Evolutionary conservation across 345 rosid genomes (phyloP).

Genomic region (Citrus unshiu): DNA sequence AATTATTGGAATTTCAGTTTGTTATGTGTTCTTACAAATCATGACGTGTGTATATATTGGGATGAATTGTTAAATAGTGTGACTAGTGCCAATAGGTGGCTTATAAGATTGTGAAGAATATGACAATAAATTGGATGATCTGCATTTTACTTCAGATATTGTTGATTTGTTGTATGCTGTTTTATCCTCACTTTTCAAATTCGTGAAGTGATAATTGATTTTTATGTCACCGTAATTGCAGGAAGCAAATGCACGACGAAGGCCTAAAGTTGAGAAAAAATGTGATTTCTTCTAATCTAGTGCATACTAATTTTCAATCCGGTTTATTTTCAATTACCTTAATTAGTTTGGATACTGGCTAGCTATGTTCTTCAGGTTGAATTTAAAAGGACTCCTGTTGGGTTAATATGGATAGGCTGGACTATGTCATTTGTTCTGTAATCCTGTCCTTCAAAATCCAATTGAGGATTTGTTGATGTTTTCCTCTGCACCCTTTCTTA

Average conservation of each 20-base stretch:
- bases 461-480: not conserved
- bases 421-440: not conserved
- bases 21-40: not conserved
- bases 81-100: not conserved
- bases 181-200: not conserved
- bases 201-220: not conserved
- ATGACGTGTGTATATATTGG: not conserved
- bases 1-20: not conserved
- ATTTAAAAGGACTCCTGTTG: not conserved
- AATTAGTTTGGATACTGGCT: not conserved
- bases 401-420: not conserved
- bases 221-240: conserved; percentile 24
- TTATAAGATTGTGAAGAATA: not conserved
- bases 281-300: conserved; percentile 24
- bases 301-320: not conserved
- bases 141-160: not conserved
- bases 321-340: not conserved
- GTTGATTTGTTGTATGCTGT: not conserved
- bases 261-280: conserved; percentile 38
- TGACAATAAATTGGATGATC: not conserved
- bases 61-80: not conserved
- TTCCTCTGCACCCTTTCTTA: not conserved
- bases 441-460: not conserved
- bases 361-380: not conserved
- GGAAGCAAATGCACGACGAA: conserved; percentile 36